A percentile compares a stretch with the other conserved stretches of the same genome.
These are phyloP conservation scores for Nakataea oryzae DNA, from an alignment of 2,329 filamentous ascomycete genomes.

Conservation along the genomic window DNA sequence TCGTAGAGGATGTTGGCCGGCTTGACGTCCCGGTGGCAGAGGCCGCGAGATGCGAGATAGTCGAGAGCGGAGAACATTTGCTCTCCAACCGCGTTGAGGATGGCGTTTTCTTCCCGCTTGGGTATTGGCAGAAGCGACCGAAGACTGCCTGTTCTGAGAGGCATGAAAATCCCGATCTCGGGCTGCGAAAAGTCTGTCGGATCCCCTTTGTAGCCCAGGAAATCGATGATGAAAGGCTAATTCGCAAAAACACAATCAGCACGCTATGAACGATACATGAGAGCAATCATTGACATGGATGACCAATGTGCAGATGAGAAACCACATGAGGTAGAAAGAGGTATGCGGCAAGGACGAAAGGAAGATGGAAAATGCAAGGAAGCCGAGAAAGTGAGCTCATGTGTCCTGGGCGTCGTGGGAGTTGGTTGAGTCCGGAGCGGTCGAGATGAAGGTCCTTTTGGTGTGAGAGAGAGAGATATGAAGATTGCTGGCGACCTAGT, in stretches of 20 bases:
- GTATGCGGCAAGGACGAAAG: background rate
- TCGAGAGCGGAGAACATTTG: slow-evolving; percentile 4
- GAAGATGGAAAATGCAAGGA: background rate
- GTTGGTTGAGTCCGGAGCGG: too few species aligned
- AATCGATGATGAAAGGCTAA: background rate
- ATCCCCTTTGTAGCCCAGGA: background rate
- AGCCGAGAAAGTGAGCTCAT: background rate
- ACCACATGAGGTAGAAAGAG: background rate
- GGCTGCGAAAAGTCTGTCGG: background rate
- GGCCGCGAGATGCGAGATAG: background rate
- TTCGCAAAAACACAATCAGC: background rate
- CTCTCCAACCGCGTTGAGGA: background rate
- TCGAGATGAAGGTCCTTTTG: too few species aligned
- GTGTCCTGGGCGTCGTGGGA: background rate
- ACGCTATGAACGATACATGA: background rate
- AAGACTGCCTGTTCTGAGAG: background rate
- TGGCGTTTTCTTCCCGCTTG: background rate
- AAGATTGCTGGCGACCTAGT: background rate
- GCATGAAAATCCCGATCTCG: background rate
- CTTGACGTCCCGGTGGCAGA: background rate
- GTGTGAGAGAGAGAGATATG: too few species aligned
- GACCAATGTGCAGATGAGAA: background rate
- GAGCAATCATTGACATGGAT: background rate
- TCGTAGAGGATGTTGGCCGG: background rate
- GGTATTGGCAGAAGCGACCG: background rate